Evolutionary conservation across 2,329 filamentous ascomycete genomes (phyloP), one percentile per base, ranked within the genome.

Genomic region (Spiromastix sp.): DNA sequence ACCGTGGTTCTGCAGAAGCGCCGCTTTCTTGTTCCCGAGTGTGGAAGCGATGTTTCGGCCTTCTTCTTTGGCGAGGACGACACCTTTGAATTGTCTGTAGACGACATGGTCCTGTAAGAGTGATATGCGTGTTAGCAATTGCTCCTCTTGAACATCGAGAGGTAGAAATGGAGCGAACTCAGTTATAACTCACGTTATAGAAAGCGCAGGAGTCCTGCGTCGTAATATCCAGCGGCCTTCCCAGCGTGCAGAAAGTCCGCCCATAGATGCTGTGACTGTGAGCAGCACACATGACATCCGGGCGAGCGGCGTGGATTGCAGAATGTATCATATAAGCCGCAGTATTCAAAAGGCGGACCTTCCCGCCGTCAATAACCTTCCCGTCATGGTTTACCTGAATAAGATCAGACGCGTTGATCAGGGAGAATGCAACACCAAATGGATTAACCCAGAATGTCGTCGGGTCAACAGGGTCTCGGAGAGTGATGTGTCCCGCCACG

Each of bases 361-460:
- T 50, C 0, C 77, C 78, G 3, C 78, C 77, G 8, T 74, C 77
- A 20, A 83, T 70, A 16, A 82, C 68, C 16, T 72, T 59, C 2
- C 79, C 79, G 0, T 68, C 52, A 33, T 74, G 64, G 45, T 79
- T 66, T 2, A 83, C 77, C 11, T 70, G 72, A 36, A 83, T 80
- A n/a, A 84, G 64, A 43, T 83, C 77, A 0, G 73, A 77, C 0
- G 69, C 66, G 38, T 73, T 78, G 28, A 82, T 71, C 36, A 74
- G 59, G 4, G 70, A 71, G 56, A 79, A 81, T 2, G 72, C 67
- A 2, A 74, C 66, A 8, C 75, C 43, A 37, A 80, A 77, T 0
- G 77, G 77, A 44, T 81, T 81, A 4, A 81, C 73, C 77, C 75
- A 79, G 57, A 79, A 79, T 0, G 67, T 72, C 4, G 61, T 54